Evolutionary conservation across 306 rosid genomes (phyloP).

Genomic region (Adenanthera pavonina): DNA sequence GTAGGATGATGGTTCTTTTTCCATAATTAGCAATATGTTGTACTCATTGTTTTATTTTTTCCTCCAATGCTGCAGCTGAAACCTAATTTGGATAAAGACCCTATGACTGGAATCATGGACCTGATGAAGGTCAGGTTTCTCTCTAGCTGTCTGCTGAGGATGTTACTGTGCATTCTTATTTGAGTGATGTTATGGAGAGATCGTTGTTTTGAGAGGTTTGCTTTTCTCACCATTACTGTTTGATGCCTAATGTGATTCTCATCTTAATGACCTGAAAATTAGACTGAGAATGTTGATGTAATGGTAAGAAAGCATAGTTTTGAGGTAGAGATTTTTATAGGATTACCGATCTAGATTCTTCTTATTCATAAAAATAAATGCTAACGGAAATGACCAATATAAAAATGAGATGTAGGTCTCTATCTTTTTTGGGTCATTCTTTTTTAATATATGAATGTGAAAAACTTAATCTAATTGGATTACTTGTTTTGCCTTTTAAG

Average conservation of each 20-base stretch:
- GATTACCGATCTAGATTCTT: too few species aligned
- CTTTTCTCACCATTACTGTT: not conserved
- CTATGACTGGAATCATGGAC: conserved; percentile 96
- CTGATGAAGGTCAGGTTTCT: conserved; percentile 78
- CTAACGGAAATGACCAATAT: not conserved
- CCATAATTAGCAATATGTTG: not conserved
- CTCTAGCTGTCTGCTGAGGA: conserved; percentile 46
- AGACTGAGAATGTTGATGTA: not conserved
- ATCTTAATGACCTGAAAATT: not conserved
- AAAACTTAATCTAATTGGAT: not conserved
- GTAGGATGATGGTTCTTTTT: conserved; percentile 1
- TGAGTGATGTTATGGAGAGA: not conserved
- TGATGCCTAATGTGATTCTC: not conserved
- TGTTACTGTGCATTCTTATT: not conserved
- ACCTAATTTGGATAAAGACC: conserved; percentile 78
- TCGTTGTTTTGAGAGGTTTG: not conserved
- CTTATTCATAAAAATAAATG: too few species aligned
- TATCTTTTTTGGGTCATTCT: too few species aligned
- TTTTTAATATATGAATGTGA: not conserved
- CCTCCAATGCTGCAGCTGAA: conserved; percentile 59
- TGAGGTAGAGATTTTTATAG: not conserved
- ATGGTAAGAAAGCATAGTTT: conserved; percentile 22
- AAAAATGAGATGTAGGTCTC: not conserved
- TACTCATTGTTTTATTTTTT: conserved; percentile 30
- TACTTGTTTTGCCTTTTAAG: not conserved